phyloP scores from a whole-genome alignment of 2,329 filamentous ascomycete species.

The Cladophialophora psammophila region DNA sequence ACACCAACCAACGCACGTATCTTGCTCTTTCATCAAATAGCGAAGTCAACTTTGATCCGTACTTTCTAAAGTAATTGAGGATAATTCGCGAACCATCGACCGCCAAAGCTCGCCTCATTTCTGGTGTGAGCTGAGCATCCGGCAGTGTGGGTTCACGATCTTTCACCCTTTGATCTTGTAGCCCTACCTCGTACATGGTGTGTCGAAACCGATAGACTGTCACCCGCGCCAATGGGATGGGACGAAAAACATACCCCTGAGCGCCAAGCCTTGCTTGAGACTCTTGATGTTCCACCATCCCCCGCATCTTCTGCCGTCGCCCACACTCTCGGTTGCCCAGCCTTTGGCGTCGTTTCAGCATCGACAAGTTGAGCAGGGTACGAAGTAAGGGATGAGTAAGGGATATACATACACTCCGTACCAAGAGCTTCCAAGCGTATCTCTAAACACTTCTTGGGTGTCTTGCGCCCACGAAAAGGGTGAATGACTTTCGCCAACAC shows the following conservation, averaged over 20 bases:
- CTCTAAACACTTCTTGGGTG: neutral
- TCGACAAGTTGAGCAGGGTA: neutral
- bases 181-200: neutral
- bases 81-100: too few relatives aligned
- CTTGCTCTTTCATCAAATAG: too few relatives aligned
- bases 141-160: neutral
- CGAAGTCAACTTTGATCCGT: too few relatives aligned
- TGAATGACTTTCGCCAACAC: neutral
- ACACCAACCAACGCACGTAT: too few relatives aligned
- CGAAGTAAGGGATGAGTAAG: neutral
- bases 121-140: neutral
- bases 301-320: neutral
- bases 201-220: neutral
- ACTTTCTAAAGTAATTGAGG: too few relatives aligned
- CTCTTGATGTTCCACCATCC: neutral
- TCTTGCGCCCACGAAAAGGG: neutral
- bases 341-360: neutral
- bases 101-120: neutral
- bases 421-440: slow-evolving; percentile 2
- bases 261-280: neutral
- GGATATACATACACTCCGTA: neutral
- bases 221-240: neutral
- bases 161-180: neutral
- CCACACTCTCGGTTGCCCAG: neutral
- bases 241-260: neutral